Evolutionary conservation across 306 rosid genomes (phyloP).

Genomic region (Elaeagnus macrophylla): DNA sequence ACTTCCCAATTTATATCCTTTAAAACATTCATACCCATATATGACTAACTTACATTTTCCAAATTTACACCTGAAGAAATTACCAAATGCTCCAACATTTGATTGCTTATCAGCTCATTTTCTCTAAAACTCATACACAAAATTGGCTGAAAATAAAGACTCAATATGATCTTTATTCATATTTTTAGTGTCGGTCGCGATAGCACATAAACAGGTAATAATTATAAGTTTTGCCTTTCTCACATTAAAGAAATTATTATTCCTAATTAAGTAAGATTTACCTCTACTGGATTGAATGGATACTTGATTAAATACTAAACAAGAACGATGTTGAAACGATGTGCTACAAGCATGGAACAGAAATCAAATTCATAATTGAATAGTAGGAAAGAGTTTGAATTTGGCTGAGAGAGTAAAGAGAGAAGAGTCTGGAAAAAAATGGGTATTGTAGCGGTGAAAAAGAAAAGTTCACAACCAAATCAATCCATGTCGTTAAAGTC

Average conservation of each 20-base stretch:
- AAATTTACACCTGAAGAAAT: conserved; percentile 75
- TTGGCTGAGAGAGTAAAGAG: no score
- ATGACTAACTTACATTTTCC: conserved; percentile 58
- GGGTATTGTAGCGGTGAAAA: no score
- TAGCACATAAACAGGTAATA: conserved; percentile 28
- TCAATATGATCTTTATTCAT: conserved; percentile 45
- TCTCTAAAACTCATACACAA: conserved; percentile 25
- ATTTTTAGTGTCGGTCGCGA: conserved; percentile 36
- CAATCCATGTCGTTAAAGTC: no score
- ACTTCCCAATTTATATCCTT: conserved; percentile 82
- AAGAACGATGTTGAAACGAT: no score
- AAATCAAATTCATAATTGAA: no score
- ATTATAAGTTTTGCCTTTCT: conserved; percentile 13
- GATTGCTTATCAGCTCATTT: conserved; percentile 35
- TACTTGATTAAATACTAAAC: no score
- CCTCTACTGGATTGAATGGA: no score
- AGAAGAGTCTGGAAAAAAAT: no score
- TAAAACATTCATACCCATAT: conserved; percentile 70
- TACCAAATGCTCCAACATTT: conserved; percentile 50
- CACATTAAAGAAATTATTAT: conserved; percentile 18
- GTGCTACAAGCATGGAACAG: no score
- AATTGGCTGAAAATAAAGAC: conserved; percentile 50
- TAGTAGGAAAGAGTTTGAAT: no score
- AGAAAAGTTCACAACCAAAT: no score
- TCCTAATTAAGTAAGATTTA: no score